These are phyloP conservation scores for Lactarius trivialis DNA, from an alignment of 768 basidiomycete genomes.

Conservation along the genomic window DNA sequence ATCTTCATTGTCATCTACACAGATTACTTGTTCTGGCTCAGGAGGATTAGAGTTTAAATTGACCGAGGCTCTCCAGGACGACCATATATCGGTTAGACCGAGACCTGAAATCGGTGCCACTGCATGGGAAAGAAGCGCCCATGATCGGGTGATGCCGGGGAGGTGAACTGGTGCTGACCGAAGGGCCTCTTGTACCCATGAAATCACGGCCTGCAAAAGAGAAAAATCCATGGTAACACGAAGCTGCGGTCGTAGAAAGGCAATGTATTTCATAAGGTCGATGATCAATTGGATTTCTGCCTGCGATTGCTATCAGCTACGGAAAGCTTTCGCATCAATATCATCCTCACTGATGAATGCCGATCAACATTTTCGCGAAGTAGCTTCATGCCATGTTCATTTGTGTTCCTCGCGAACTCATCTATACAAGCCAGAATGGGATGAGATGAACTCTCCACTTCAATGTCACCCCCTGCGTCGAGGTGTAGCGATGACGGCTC, in stretches of 20 bases:
- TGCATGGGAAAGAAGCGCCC: slow-evolving; percentile 38
- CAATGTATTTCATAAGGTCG: slow-evolving; percentile 13
- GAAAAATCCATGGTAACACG: slow-evolving; percentile 39
- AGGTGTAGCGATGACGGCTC: neutral
- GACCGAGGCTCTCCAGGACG: slow-evolving; percentile 31
- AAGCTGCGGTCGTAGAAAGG: slow-evolving; percentile 4
- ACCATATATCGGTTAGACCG: slow-evolving; percentile 71
- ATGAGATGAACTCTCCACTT: neutral
- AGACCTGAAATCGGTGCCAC: slow-evolving; percentile 64
- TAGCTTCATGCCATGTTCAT: slow-evolving; percentile 7
- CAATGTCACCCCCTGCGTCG: neutral
- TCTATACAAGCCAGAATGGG: slow-evolving; percentile 1
- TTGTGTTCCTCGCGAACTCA: neutral
- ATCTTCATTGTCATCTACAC: neutral
- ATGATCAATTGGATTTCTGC: slow-evolving; percentile 14
- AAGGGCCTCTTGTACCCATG: slow-evolving; percentile 36
- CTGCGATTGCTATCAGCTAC: slow-evolving; percentile 6
- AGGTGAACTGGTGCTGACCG: slow-evolving; percentile 32
- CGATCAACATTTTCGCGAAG: neutral
- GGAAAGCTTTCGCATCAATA: neutral
- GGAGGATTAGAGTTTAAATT: neutral
- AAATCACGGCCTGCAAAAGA: slow-evolving; percentile 49
- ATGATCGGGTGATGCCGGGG: slow-evolving; percentile 33
- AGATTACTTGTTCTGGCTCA: slow-evolving; percentile 1
- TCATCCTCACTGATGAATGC: slow-evolving; percentile 1